Evolutionary conservation across 2,329 filamentous ascomycete species (phyloP).

Genomic region (Ceratocystis huliohia): DNA sequence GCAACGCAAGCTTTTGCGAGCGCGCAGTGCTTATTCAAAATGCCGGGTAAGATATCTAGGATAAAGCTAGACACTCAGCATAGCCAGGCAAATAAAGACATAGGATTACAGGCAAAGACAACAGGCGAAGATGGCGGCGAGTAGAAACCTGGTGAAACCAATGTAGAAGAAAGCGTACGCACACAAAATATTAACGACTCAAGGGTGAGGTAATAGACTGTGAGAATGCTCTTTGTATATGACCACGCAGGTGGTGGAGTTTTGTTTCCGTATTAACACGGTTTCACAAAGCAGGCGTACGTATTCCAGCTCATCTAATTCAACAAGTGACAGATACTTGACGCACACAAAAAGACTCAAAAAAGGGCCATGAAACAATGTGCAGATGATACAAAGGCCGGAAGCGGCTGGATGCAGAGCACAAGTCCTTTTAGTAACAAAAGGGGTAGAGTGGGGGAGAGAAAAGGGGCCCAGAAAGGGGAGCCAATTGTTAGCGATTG

Average conservation of each 20-base stretch:
- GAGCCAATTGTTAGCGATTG: background rate
- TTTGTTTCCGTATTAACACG: background rate
- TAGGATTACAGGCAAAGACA: background rate
- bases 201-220: background rate
- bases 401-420: background rate
- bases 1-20: no score
- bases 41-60: no score
- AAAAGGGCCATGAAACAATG: conserved; percentile 1
- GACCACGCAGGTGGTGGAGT: background rate
- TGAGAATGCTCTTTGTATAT: background rate
- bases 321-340: background rate
- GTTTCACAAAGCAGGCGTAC: background rate
- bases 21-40: no score
- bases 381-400: background rate
- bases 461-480: background rate
- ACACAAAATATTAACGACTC: background rate
- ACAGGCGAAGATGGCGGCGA: conserved; percentile 6
- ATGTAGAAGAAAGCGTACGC: background rate
- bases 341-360: background rate
- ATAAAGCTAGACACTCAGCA: background rate
- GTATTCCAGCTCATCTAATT: background rate
- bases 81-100: background rate
- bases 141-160: background rate
- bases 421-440: background rate
- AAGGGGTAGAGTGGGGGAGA: background rate